A percentile compares a stretch with the other conserved stretches of the same genome.
Evolutionary conservation across 352 stramenopile genomes (phyloP).

Genomic region (Globisporangium paddicum): DNA sequence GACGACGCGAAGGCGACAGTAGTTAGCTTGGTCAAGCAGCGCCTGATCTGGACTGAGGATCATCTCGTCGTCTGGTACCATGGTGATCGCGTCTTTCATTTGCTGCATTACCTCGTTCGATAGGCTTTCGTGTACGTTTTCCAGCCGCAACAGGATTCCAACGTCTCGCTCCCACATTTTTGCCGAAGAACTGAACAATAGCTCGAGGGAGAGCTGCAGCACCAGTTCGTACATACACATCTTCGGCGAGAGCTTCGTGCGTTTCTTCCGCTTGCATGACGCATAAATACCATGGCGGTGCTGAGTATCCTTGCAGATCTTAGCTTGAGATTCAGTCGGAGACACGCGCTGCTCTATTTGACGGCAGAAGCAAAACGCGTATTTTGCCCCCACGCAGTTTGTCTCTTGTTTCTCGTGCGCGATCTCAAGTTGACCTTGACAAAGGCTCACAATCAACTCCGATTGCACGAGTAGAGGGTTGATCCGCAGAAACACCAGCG

Average conservation of each 20-base stretch:
- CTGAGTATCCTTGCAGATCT: neutral
- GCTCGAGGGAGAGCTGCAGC: constrained; percentile 31
- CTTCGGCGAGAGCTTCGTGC: constrained; percentile 14
- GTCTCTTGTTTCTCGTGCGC: constrained; percentile 1
- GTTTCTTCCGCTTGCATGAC: constrained; percentile 15
- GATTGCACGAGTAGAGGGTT: constrained; percentile 12
- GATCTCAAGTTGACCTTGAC: constrained; percentile 7
- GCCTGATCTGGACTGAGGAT: constrained; percentile 7
- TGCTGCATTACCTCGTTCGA: constrained; percentile 28
- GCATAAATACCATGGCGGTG: constrained; percentile 6
- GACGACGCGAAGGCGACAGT: constrained; percentile 25
- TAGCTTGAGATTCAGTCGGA: neutral
- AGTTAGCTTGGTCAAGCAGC: constrained; percentile 6
- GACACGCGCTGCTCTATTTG: neutral
- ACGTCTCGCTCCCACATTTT: constrained; percentile 48
- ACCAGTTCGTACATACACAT: constrained; percentile 36
- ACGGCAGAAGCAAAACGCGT: constrained; percentile 13
- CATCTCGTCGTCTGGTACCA: neutral
- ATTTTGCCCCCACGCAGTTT: constrained; percentile 11
- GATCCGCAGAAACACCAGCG: constrained; percentile 15
- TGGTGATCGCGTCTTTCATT: constrained; percentile 8
- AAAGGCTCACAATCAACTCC: constrained; percentile 8
- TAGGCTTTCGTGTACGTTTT: constrained; percentile 39
- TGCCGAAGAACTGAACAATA: constrained; percentile 27
- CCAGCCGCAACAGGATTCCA: constrained; percentile 38